A percentile compares a stretch with the other conserved stretches of the same genome.
phyloP scores from a whole-genome alignment of 805 yeast genomes.

The Zygoascus flipseniorum region DNA sequence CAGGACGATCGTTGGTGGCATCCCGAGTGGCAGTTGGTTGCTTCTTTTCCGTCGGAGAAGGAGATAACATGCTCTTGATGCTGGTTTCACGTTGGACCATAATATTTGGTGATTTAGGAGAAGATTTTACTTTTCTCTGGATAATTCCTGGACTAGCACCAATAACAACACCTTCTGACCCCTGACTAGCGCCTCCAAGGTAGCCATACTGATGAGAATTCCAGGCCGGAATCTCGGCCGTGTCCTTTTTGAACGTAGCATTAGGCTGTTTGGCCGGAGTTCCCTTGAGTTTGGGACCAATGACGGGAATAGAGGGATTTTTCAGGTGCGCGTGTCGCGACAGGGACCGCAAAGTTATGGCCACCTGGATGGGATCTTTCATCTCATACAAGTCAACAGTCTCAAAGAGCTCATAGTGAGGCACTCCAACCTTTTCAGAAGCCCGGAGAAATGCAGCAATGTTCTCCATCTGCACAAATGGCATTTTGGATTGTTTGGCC shows the following conservation, averaged over 20 bases:
- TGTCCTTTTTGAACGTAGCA: conserved; percentile 36
- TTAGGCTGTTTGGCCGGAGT: conserved; percentile 30
- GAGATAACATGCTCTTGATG: background rate
- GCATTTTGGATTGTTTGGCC: conserved; percentile 58
- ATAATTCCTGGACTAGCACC: conserved; percentile 44
- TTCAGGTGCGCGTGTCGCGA: conserved; percentile 58
- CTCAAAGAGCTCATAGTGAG: conserved; percentile 74
- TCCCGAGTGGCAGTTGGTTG: background rate
- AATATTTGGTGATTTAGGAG: conserved; percentile 14
- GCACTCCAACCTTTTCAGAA: conserved; percentile 57
- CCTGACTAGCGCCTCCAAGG: conserved; percentile 27
- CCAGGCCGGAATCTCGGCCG: conserved; percentile 44
- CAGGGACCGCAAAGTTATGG: conserved; percentile 64
- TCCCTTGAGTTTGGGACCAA: conserved; percentile 49
- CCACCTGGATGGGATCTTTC: conserved; percentile 69
- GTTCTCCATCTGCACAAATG: conserved; percentile 75
- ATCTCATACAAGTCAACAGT: conserved; percentile 67
- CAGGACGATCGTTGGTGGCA: background rate
- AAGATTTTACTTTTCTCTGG: conserved; percentile 5
- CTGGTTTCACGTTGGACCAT: conserved; percentile 5
- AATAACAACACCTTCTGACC: conserved; percentile 45
- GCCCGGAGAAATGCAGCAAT: conserved; percentile 61
- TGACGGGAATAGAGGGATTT: conserved; percentile 41
- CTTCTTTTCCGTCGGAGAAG: conserved; percentile 1
- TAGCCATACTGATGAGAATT: conserved; percentile 53